These are phyloP conservation scores for Chionographis japonica DNA, from an alignment of 106 monocot genomes.

Conservation along the genomic window DNA sequence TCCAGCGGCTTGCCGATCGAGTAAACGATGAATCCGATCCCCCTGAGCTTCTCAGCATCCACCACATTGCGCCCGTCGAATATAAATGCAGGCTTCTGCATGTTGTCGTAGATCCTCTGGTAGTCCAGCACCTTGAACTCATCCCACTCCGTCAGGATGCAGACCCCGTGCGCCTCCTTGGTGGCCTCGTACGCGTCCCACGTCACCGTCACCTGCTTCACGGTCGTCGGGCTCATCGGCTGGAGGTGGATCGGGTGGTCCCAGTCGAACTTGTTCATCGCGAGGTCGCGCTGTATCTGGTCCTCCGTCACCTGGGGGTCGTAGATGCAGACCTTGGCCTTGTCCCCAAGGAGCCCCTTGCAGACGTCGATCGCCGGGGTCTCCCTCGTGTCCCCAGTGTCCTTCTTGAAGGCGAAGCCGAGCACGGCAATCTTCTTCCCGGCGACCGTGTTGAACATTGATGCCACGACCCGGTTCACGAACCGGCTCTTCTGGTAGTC, in stretches of 20 bases:
- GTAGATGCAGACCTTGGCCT: conserved; percentile 14
- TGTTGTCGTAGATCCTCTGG: conserved; percentile 16
- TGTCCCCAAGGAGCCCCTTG: conserved; percentile 15
- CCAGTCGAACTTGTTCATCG: conserved; percentile 22
- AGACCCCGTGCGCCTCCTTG: conserved; percentile 16
- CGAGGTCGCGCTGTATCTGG: conserved; percentile 15
- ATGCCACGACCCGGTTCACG: conserved; percentile 14
- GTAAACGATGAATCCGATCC: conserved; percentile 18
- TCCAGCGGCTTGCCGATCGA: conserved; percentile 22
- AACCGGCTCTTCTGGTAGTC: conserved; percentile 21
- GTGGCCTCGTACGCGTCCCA: conserved; percentile 23
- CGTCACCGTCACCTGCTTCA: conserved; percentile 10
- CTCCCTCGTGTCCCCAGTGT: conserved; percentile 21
- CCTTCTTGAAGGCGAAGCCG: conserved; percentile 24
- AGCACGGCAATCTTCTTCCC: conserved; percentile 18
- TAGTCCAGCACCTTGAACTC: conserved; percentile 27
- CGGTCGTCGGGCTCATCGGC: conserved; percentile 16
- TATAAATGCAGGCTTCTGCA: conserved; percentile 26
- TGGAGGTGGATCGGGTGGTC: conserved; percentile 18
- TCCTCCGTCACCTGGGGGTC: conserved; percentile 23
- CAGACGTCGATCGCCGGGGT: conserved; percentile 19
- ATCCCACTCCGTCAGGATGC: conserved; percentile 30
- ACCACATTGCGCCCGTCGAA: conserved; percentile 26
- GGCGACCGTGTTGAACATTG: conserved; percentile 19
- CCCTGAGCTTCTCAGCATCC: conserved; percentile 7